Evolutionary conservation across 805 yeast species (phyloP), one percentile per base, ranked within the genome.

Genomic region (Zygoascus ofunaensis): DNA sequence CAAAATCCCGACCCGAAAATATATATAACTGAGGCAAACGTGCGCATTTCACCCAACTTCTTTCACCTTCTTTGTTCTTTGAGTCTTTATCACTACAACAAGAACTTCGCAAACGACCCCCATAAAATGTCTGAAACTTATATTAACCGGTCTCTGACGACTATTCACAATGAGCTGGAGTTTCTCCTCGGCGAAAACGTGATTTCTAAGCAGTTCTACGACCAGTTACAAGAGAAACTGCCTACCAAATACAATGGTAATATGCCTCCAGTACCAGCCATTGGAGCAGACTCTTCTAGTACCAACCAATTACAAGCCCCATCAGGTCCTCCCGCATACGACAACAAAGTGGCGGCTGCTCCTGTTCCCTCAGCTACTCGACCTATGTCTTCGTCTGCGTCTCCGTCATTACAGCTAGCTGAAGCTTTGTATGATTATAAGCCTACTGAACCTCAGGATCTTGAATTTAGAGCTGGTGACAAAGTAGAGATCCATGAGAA

Each of bases 121-220:
- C 12, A 7, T 12, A 26, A 26, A 7, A 26, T 26, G 30, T 26
- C 30, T 26, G 30, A 26, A 26, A 26, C 30, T 7, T 26, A 26
- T 41, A 76, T 84, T 49, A 85, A 85, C 66, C 78, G 95, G 54
- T 83, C 95, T 3, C 66, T 87, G 49, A 76, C 87, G 1, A 81
- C 82, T 4, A 67, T 87, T 49, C 66, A 79, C 65, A 76, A 84
- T 63, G 95, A 87, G 59, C 73, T 87, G 36, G 94, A 86, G 61
- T 87, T 85, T 57, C 68, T 87, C 24, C 66, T 63, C 36, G 94
- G 85, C 52, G 79, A 89, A 1, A 77, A 77, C 40, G 92, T 85
- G 37, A 77, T 87, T 46, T 68, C 79, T 17, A 71, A 73, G 32
- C 69, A 63, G 7, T 71, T 80, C 45, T 80, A 61, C 55, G 65